Base-by-base conservation (phyloP, 371 early-diverging fungal genomes). In the Mucor lusitanicus region DNA sequence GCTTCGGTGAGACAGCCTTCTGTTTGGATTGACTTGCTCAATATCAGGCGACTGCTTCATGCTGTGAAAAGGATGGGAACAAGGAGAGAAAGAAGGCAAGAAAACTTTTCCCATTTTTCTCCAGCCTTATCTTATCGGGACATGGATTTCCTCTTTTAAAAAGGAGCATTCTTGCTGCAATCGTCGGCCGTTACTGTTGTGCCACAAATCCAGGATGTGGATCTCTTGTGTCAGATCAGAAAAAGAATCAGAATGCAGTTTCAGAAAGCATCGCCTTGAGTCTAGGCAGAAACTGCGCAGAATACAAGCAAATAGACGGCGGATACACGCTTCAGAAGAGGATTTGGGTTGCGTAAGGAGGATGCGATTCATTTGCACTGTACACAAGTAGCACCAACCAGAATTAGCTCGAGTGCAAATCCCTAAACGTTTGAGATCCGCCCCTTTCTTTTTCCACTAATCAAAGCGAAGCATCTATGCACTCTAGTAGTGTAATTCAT, bases 1-100 rank as follows among this genome's bases (percentile, higher is more conserved):
- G 1, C n/a, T 28, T 66, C 54, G 37, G 35, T 59, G 63, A 27
- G 55, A 56, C 17, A 68, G 9, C 9, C 50, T 39, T 58, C 63
- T 68, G n/a, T 33, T 15, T n/a, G 58, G 57, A 13, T 17, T 42
- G 21, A 12, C n/a, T 19, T 25, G 12, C 12, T 50, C 50, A 23
- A 19, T 12, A 50, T 50, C 50, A 25, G 50, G 11, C 50, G 50
- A 50, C 12, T 50, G 50, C 12, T 50, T 50, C 50, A 58, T 58
- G 33, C n/a, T n/a, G 12, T 23, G 32, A 30, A 56, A 17, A 13
- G 13, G 30, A 48, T 48, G 37, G 1, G 11, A 25, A 50, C 11
- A 8, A 25, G 19, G 44, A 2, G n/a, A 42, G 19, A 50, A 50
- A 50, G 9, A 50, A 30, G 6, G 30, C 23, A 1, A 12, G 25